Conservation (phyloP, 1,139 yeast genomes). For the Kodamaea ohmeri region DNA sequence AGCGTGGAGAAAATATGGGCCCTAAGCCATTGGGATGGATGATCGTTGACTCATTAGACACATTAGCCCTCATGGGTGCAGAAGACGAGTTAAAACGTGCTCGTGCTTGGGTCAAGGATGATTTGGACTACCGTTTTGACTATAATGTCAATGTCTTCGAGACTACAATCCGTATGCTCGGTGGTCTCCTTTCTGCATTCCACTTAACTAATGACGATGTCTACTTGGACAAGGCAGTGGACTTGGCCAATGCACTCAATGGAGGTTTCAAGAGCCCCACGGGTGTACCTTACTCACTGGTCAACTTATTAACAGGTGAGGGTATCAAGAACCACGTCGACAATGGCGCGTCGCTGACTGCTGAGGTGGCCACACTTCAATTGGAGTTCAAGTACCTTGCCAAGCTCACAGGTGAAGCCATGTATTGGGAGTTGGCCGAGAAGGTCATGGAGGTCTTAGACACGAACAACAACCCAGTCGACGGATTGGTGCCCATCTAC, state of each 20-base stretch:
- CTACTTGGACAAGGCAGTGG: constrained; percentile 75
- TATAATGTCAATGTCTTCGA: constrained; percentile 82
- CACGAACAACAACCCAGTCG: constrained; percentile 45
- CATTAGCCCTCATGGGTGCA: constrained; percentile 78
- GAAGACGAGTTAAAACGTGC: constrained; percentile 64
- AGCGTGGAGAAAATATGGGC: constrained; percentile 74
- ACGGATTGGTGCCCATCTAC: constrained; percentile 81
- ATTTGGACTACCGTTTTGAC: constrained; percentile 53
- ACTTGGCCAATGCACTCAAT: constrained; percentile 61
- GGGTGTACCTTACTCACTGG: constrained; percentile 77
- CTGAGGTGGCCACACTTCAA: constrained; percentile 87
- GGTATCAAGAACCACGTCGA: constrained; percentile 66
- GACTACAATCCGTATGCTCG: constrained; percentile 90
- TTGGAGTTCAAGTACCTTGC: constrained; percentile 84
- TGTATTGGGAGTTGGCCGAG: constrained; percentile 80
- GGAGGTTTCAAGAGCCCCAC: constrained; percentile 64
- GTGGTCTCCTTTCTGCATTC: constrained; percentile 83
- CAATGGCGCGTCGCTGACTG: constrained; percentile 72
- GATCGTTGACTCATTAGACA: constrained; percentile 85
- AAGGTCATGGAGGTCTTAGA: constrained; percentile 67
- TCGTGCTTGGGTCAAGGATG: constrained; percentile 68
- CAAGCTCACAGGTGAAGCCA: constrained; percentile 70
- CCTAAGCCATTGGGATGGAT: constrained; percentile 91
- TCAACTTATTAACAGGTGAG: constrained; percentile 63
- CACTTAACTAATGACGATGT: constrained; percentile 68